Percentiles rank a stretch among this genome's conserved stretches.
Evolutionary conservation across 2,329 filamentous ascomycete genomes (phyloP).

Genomic region (Epichloe coenophiala): DNA sequence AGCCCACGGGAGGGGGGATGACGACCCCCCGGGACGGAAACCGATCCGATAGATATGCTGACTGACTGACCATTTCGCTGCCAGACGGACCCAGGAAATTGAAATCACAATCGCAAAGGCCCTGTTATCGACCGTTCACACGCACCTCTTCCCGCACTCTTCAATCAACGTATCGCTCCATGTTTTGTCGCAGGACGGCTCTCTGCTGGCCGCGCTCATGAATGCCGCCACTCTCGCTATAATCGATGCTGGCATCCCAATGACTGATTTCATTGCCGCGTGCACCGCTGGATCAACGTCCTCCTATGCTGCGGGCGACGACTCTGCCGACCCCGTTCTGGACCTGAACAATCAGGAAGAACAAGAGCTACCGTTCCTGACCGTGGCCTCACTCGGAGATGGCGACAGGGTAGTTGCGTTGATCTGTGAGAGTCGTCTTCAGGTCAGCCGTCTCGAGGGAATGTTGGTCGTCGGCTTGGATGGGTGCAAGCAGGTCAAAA

Average conservation of each 20-base stretch:
- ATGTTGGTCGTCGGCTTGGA: constrained; percentile 90
- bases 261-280: constrained; percentile 81
- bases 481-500: constrained; percentile 76
- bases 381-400: constrained; percentile 65
- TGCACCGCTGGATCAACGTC: constrained; percentile 76
- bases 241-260: constrained; percentile 88
- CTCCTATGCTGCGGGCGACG: constrained; percentile 50
- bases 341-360: constrained; percentile 72
- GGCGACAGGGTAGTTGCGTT: constrained; percentile 66
- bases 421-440: constrained; percentile 79
- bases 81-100: constrained; percentile 67
- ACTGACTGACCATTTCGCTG: background rate
- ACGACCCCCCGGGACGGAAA: too few relatives aligned
- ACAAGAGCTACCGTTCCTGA: constrained; percentile 78
- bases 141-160: constrained; percentile 77
- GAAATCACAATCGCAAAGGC: constrained; percentile 66
- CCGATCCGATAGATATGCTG: background rate
- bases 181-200: constrained; percentile 81
- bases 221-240: constrained; percentile 87
- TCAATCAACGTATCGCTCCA: constrained; percentile 75
- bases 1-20: too few relatives aligned
- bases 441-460: constrained; percentile 67
- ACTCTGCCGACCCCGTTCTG: constrained; percentile 60
- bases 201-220: constrained; percentile 74
- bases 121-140: constrained; percentile 66